Percentiles rank a stretch among this genome's conserved stretches.
Evolutionary conservation across 2,329 filamentous ascomycete genomes (phyloP).

Genomic region (Sporothrix euskadiensis): DNA sequence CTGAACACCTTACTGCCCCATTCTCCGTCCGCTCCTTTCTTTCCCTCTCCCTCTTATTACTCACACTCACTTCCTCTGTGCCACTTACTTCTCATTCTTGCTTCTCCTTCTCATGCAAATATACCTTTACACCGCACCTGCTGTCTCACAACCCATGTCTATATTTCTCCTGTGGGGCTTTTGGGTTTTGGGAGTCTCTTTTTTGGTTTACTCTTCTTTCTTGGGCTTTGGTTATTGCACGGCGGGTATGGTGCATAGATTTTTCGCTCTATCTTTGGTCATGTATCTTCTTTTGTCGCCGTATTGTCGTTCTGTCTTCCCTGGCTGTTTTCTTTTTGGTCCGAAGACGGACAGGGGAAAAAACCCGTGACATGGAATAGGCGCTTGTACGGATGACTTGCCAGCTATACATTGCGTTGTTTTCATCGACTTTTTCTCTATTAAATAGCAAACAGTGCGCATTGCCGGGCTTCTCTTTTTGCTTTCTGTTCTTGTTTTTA

Average conservation of each 20-base stretch:
- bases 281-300: neutral
- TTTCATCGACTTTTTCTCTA: neutral
- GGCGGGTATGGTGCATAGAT: neutral
- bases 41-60: neutral
- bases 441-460: neutral
- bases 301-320: neutral
- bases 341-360: neutral
- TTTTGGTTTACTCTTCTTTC: neutral
- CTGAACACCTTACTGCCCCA: neutral
- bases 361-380: neutral
- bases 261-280: neutral
- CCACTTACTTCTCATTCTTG: neutral
- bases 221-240: neutral
- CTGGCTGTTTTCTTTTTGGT: neutral
- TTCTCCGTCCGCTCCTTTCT: neutral
- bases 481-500: neutral
- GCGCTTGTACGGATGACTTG: neutral
- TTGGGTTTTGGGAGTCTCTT: slow-evolving; percentile 8
- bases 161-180: neutral
- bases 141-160: slow-evolving; percentile 2
- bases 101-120: neutral
- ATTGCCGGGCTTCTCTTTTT: neutral
- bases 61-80: neutral
- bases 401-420: neutral
- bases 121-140: neutral